phyloP scores from a whole-genome alignment of 805 yeast genomes.

The Komagataella pseudopastoris region DNA sequence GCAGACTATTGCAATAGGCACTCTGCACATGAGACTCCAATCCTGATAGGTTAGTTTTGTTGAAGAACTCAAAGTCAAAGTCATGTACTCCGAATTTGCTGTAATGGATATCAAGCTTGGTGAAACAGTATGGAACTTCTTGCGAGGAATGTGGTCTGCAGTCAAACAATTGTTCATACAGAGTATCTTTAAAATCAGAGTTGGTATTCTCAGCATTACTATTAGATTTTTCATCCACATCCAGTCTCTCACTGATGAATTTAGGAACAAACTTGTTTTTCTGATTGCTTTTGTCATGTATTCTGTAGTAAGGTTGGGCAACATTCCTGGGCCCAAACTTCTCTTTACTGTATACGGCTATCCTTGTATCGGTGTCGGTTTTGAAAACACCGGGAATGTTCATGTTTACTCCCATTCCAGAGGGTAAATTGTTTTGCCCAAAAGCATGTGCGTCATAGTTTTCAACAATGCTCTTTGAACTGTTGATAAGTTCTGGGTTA shows the following conservation, averaged over 20 bases:
- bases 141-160: conserved; percentile 17
- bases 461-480: conserved; percentile 12
- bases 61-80: conserved; percentile 82
- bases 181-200: conserved; percentile 1
- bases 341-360: conserved; percentile 40
- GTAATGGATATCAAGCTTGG: conserved; percentile 63
- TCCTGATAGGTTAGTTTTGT: conserved; percentile 63
- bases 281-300: conserved; percentile 17
- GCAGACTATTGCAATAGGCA: conserved; percentile 60
- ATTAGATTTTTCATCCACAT: conserved; percentile 13
- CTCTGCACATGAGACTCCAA: conserved; percentile 81
- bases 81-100: conserved; percentile 88
- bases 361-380: conserved; percentile 5
- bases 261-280: conserved; percentile 21
- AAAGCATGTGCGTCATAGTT: neutral
- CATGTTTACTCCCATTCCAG: neutral
- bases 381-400: conserved; percentile 19
- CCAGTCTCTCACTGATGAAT: conserved; percentile 44
- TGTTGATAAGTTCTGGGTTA: conserved; percentile 31
- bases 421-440: neutral
- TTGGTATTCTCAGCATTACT: conserved; percentile 2
- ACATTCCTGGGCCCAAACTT: conserved; percentile 47
- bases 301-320: conserved; percentile 25
- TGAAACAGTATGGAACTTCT: conserved; percentile 60
- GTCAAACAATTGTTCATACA: conserved; percentile 14